Evolutionary conservation across 768 basidiomycete genomes (phyloP), one percentile per base, ranked within the genome.

Genomic region (Plicaturopsis crispa): DNA sequence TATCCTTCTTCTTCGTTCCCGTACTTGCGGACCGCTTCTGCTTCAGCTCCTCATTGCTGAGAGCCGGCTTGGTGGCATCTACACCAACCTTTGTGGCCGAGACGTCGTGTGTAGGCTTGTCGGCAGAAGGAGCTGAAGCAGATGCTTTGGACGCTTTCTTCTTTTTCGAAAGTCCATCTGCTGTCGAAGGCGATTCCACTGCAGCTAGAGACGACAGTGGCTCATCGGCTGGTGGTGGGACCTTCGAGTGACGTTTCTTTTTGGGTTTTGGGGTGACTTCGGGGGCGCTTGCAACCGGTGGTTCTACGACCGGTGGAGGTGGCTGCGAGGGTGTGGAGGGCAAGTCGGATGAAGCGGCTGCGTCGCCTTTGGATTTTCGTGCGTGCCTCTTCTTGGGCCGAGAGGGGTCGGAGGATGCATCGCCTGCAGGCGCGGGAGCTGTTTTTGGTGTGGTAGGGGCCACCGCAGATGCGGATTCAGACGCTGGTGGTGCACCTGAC

Each of bases 1-100:
- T 67, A 36, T 61, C 67, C 57, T 78, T 81, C 60, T 84, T 84
- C 63, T 72, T 78, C 55, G 73, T 73, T 3, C 65, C 65, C 33
- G 60, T 55, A 24, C 54, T 60, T 1, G 51, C 56, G 16, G 54
- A 55, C 38, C 66, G 64, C 52, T 80, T 80, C 53, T 67, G 63
- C 59, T 79, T 78, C 46, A 73, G 48, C 43, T 75, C 75, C 13
- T 67, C 63, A 33, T 52, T 62, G 6, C 59, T 65, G 36, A 70
- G 35, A 1, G 44, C 38, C 12, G 46, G 41, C 31, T 40, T 44
- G 3, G 39, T 26, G 24, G 36, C 16, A 38, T 31, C 7, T 35
- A 26, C 12, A 33, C 31, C 31, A 23, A 31, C 19, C 26, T 41
- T 37, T 5, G 42, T n/a, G n/a, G n/a, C n/a, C n/a, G n/a, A n/a